Evolutionary conservation across 148 eudicot genomes (phyloP), one percentile per base, ranked within the genome.

Genomic region (Rhododendron ovatum): DNA sequence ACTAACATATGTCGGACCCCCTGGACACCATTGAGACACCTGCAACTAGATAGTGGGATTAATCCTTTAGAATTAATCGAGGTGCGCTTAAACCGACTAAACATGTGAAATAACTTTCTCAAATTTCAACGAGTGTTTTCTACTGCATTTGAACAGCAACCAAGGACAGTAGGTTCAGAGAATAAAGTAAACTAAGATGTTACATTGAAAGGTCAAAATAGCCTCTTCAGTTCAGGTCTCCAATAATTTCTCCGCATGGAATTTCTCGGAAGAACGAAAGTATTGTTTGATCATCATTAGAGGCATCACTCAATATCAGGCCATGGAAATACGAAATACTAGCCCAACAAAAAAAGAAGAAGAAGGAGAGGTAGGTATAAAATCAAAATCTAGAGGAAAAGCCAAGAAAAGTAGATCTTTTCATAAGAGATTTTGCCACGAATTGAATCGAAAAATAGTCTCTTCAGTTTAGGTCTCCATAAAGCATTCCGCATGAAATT

Each of bases 381-480:
- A 78, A 7, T 41, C 81, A 78, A 28, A 47, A 24, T 78, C 15
- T 20, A 14, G 11, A 22, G 13, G 26, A 24, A 78, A 78, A 12
- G 47, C 1, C 7, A 78, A 41, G 7, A 41, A 43, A 41, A 41
- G 24, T 20, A 37, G 20, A 15, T 28, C 79, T 13, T 7, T 75
- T 75, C 4, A 2, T 10, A 26, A 28, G 3, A 71, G 20, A 13
- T 55, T 57, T 17, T 57, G 63, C 63, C 0, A 57, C 24, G 24
- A 57, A 57, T 5, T 20, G 63, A 18, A 57, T 57, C 63, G 63
- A 57, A 30, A 30, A 35, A 74, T 28, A 2, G 78, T 83, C 85
- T 83, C 85, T 65, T 83, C 85, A 83, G 85, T 83, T 83, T 59
- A 83, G 85, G 85, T 83, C 85, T 83, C 85, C 85, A 83, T 22